phyloP scores from a whole-genome alignment of 2,329 filamentous ascomycete species.

The Ceratocystis ficicola region DNA sequence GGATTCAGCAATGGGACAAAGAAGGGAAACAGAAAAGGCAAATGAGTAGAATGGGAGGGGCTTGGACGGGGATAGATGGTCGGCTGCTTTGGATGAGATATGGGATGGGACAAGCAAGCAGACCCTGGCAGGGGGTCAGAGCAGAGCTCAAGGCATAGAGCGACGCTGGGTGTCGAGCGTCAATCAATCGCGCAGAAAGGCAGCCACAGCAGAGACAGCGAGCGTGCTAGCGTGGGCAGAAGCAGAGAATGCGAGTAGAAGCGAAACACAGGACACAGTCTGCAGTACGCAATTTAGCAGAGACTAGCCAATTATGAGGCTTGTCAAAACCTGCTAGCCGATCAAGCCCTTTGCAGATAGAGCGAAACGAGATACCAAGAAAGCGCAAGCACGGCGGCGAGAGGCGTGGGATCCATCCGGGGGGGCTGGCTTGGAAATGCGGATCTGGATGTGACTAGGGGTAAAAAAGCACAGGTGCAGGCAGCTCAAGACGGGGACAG shows the following conservation, averaged over 20 bases:
- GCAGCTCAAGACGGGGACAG: no score
- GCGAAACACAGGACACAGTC: neutral
- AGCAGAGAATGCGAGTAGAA: neutral
- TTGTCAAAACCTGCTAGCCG: constrained; percentile 3
- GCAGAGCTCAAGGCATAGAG: constrained; percentile 1
- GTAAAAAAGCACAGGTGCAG: no score
- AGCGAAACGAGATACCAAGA: neutral
- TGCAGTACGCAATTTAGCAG: neutral
- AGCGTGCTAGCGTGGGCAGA: neutral
- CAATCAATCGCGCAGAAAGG: neutral
- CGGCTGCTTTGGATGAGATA: constrained; percentile 17
- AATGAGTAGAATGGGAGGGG: constrained; percentile 12
- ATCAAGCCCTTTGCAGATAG: neutral
- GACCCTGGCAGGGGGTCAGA: constrained; percentile 16
- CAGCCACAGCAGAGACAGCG: neutral
- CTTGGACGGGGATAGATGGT: neutral
- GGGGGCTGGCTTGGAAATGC: neutral
- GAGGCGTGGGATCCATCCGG: neutral
- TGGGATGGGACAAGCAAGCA: constrained; percentile 14
- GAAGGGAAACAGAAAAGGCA: constrained; percentile 17
- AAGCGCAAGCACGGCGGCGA: constrained; percentile 2
- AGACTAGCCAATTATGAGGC: neutral
- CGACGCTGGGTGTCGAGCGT: neutral
- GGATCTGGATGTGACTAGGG: neutral
- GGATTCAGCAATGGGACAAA: constrained; percentile 27